Base-by-base conservation (phyloP, 495 filamentous ascomycete species). In the Podospora fimiseda region DNA sequence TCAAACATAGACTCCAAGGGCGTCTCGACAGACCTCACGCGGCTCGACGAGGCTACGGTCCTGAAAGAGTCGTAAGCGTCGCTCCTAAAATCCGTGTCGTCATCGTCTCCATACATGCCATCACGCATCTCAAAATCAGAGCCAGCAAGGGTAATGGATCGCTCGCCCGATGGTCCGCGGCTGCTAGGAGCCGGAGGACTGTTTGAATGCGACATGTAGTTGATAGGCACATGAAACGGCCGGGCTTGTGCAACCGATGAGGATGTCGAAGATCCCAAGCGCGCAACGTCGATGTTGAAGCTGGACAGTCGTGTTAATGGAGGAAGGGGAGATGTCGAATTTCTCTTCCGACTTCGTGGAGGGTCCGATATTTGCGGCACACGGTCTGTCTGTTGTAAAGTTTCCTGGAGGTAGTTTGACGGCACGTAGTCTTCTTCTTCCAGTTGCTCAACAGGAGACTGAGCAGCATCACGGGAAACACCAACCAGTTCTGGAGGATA, bases 51-150 rank as follows among this genome's bases (percentile, higher is more conserved):
- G 20, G 83, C 81, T 45, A 85, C 80, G 8, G 92, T 96, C 51
- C 90, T 84, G 55, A 93, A 73, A 14, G 91, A 96, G 66, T 97
- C 93, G 70, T 88, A 97, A 5, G 88, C 92, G 58, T 96, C 93
- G 59, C 87, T 95, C 69, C 87, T 80, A 51, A 88, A 83, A 60
- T 95, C 90, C 2, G 81, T 83, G 50, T 95, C 90, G 48, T 94
- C 88, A 56, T 95, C 91, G 48, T 92, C 90, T 4, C 83, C 81
- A 2, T 83, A 90, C 9, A 77, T 76, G 52, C 89, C 84, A 15
- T 83, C 84, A 49, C 86, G 84, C 39, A 81, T 80, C 57, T 93
- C 86, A 57, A 77, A 77, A 56, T 98, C 92, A 16, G 91, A 96
- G 30, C 89, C 88, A 33, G 88, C 81, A 20, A 91, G 67, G 1